Evolutionary conservation across 1,284 basidiomycete species (phyloP), one percentile per base, ranked within the genome.

Genomic region (Ganoderma sinense): DNA sequence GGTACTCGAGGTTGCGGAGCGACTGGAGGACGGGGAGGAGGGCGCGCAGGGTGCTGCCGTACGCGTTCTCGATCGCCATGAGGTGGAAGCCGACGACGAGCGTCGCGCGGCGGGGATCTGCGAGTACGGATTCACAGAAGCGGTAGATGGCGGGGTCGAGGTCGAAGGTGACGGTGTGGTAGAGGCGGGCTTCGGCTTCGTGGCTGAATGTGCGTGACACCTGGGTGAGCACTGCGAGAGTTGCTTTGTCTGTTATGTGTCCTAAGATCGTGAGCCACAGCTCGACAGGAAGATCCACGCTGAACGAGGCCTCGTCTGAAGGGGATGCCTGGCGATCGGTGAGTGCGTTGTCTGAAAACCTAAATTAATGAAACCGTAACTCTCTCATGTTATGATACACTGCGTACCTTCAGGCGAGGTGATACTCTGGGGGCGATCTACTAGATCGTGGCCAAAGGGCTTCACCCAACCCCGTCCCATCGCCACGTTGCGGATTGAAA

Each of bases 221-320:
- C 7, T 53, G 62, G 26, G 62, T 56, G 13, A 66, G 14, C 23
- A 20, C 36, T 7, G 61, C 61, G 8, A 66, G 45, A 3, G 43
- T 60, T 11, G 63, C n/a, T 5, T 6, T 3, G 13, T 65, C 33
- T 2, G 61, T 5, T 16, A 64, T 20, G 33, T 66, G 62, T 5
- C 20, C 13, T 5, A 66, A 5, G 33, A 69, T 59, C 10, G 59
- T 55, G 48, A 51, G 18, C 69, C 65, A 66, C 6, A 69, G 26
- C n/a, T 66, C 69, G 39, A 68, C 29, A 6, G 66, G 66, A n/a
- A 63, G 40, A n/a, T 63, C 39, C 26, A 31, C 16, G 11, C 23
- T 43, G 26, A 40, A 62, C 40, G 40, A 4, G 7, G 60, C 11
- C 36, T 26, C 29, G 53, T 56, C 53, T 13, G 51, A 53, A 53